These are phyloP conservation scores for Metschnikowia arizonensis DNA, from an alignment of 805 yeast genomes.

Conservation along the genomic window DNA sequence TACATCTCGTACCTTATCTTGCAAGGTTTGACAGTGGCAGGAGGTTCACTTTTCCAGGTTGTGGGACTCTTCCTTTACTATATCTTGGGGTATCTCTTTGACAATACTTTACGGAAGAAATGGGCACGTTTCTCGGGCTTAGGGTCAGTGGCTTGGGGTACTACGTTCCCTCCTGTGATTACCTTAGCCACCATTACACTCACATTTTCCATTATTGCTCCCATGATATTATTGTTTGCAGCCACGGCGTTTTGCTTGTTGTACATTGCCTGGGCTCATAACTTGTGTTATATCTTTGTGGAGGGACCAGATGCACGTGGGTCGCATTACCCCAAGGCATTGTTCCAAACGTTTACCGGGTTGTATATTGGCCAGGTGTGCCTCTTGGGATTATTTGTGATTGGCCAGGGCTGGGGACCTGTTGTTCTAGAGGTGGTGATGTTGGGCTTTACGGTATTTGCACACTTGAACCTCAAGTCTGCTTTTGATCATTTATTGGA, in stretches of 20 bases:
- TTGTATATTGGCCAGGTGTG: constrained; percentile 84
- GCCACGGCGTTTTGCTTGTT: constrained; percentile 64
- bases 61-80: constrained; percentile 57
- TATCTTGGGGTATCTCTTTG: constrained; percentile 52
- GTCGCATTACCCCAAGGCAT: constrained; percentile 77
- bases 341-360: constrained; percentile 86
- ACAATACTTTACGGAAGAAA: constrained; percentile 64
- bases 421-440: constrained; percentile 69
- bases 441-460: constrained; percentile 59
- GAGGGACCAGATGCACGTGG: constrained; percentile 78
- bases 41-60: constrained; percentile 63
- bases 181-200: constrained; percentile 65
- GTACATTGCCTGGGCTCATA: constrained; percentile 76
- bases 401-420: constrained; percentile 95
- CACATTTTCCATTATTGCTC: constrained; percentile 72
- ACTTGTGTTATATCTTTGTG: constrained; percentile 62
- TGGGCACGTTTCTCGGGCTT: constrained; percentile 55
- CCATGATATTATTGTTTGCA: constrained; percentile 74
- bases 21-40: constrained; percentile 64
- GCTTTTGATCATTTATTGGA: constrained; percentile 61
- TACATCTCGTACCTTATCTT: constrained; percentile 63
- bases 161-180: constrained; percentile 70
- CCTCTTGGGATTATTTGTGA: constrained; percentile 78
- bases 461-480: constrained; percentile 57
- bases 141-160: constrained; percentile 63